These are phyloP conservation scores for Ocimum tenuiflorum DNA, from an alignment of 257 asterid species.

Conservation along the genomic window DNA sequence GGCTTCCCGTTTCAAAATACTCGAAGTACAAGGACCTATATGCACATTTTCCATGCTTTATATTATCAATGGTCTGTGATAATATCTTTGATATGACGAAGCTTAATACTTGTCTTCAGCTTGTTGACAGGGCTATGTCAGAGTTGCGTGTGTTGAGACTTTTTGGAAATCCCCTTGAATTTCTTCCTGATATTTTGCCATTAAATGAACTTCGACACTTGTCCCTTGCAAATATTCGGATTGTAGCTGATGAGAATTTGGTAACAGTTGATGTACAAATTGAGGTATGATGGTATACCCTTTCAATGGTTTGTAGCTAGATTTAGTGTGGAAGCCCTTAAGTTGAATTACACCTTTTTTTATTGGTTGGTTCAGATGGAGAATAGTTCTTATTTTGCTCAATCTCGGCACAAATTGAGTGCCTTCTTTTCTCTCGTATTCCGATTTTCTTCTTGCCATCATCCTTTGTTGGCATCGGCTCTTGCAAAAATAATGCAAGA, in stretches of 20 bases:
- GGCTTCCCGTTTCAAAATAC: neutral
- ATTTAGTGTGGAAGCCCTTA: constrained; percentile 14
- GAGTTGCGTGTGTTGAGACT: constrained; percentile 82
- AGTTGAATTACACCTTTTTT: constrained; percentile 19
- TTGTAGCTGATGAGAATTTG: constrained; percentile 86
- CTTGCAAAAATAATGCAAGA: constrained; percentile 97
- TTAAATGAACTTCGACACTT: constrained; percentile 82
- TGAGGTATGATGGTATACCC: constrained; percentile 51
- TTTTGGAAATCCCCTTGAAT: constrained; percentile 95
- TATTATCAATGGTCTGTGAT: constrained; percentile 1
- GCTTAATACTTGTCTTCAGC: constrained; percentile 43
- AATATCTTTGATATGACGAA: constrained; percentile 4
- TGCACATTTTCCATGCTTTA: neutral
- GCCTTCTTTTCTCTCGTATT: constrained; percentile 97
- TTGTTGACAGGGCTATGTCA: constrained; percentile 77
- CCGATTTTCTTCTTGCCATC: constrained; percentile 99
- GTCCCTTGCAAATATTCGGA: constrained; percentile 92
- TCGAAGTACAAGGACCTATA: neutral
- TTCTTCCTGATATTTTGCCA: constrained; percentile 93
- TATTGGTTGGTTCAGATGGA: constrained; percentile 63
- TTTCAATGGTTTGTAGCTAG: constrained; percentile 19
- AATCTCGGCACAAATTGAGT: constrained; percentile 94
- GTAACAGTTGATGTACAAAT: constrained; percentile 84
- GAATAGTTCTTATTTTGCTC: constrained; percentile 88
- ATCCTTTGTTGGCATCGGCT: constrained; percentile 96